Percentiles rank a stretch among this genome's conserved stretches.
Evolutionary conservation across 1,284 basidiomycete genomes (phyloP).

Genomic region (Ustilago tritici): DNA sequence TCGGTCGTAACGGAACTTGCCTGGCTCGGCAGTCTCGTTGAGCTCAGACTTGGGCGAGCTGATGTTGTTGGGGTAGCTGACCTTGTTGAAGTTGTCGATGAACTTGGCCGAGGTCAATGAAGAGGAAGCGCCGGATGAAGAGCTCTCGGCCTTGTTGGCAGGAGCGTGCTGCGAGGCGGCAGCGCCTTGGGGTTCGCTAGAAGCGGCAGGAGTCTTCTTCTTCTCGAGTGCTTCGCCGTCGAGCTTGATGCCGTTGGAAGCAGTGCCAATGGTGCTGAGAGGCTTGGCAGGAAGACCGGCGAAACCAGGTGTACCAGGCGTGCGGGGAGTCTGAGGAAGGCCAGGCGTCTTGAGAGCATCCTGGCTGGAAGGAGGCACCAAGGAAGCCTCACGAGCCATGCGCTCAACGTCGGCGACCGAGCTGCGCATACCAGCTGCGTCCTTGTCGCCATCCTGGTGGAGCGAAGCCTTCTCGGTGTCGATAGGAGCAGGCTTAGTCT

Average conservation of each 20-base stretch:
- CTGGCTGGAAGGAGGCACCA: constrained; percentile 61
- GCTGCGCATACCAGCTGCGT: constrained; percentile 50
- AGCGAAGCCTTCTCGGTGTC: constrained; percentile 45
- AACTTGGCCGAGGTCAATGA: constrained; percentile 60
- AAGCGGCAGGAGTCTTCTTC: constrained; percentile 38
- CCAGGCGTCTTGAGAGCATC: constrained; percentile 56
- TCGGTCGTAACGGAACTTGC: constrained; percentile 97
- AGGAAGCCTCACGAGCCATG: constrained; percentile 65
- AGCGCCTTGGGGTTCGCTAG: constrained; percentile 23
- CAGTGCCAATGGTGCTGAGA: constrained; percentile 43
- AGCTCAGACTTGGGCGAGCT: constrained; percentile 86
- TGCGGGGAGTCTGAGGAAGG: constrained; percentile 58
- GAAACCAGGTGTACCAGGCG: constrained; percentile 64
- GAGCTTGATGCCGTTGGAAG: constrained; percentile 61
- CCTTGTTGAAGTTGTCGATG: constrained; percentile 83
- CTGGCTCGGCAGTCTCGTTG: constrained; percentile 82
- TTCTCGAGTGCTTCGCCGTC: constrained; percentile 63
- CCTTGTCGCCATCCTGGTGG: constrained; percentile 42
- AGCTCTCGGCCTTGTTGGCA: constrained; percentile 38
- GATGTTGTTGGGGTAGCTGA: constrained; percentile 86
- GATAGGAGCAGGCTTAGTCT: constrained; percentile 53
- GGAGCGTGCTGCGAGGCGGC: constrained; percentile 39
- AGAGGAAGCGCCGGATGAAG: constrained; percentile 51
- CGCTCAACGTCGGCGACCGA: constrained; percentile 63
- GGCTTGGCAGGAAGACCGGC: constrained; percentile 66